These are phyloP conservation scores for Arachis monticola DNA, from an alignment of 331 rosid species.

Conservation along the genomic window DNA sequence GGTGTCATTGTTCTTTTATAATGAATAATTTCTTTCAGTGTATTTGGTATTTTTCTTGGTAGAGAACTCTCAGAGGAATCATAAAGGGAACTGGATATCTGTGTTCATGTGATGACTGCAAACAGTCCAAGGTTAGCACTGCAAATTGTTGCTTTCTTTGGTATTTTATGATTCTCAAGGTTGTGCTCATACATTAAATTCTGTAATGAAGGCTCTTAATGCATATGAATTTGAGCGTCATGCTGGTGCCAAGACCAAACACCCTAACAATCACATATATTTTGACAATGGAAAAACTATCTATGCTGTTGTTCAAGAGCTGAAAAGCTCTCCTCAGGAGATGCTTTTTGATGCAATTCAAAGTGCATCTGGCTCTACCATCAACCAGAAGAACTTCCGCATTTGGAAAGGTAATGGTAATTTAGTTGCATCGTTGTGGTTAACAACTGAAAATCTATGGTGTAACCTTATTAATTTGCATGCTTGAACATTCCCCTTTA, in stretches of 20 bases:
- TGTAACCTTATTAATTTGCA: neutral
- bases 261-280: constrained; percentile 83
- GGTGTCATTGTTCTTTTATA: constrained; percentile 15
- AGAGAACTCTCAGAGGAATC: constrained; percentile 69
- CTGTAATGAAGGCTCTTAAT: constrained; percentile 64
- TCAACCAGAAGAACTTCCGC: constrained; percentile 75
- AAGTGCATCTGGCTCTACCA: constrained; percentile 69
- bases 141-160: neutral
- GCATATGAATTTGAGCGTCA: constrained; percentile 87
- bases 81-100: constrained; percentile 83
- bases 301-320: constrained; percentile 82
- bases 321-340: constrained; percentile 80
- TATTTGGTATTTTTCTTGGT: constrained; percentile 34
- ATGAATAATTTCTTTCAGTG: constrained; percentile 2
- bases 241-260: constrained; percentile 85
- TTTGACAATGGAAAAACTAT: constrained; percentile 81
- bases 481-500: neutral
- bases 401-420: constrained; percentile 68
- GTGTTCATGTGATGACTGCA: constrained; percentile 70
- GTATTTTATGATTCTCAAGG: constrained; percentile 18
- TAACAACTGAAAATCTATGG: constrained; percentile 4
- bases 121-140: constrained; percentile 60
- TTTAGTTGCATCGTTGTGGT: constrained; percentile 11
- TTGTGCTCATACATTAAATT: constrained; percentile 38
- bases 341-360: constrained; percentile 74